Evolutionary conservation across 2,329 filamentous ascomycete genomes (phyloP), one percentile per base, ranked within the genome.

Genomic region (Trichoderma hamatum): DNA sequence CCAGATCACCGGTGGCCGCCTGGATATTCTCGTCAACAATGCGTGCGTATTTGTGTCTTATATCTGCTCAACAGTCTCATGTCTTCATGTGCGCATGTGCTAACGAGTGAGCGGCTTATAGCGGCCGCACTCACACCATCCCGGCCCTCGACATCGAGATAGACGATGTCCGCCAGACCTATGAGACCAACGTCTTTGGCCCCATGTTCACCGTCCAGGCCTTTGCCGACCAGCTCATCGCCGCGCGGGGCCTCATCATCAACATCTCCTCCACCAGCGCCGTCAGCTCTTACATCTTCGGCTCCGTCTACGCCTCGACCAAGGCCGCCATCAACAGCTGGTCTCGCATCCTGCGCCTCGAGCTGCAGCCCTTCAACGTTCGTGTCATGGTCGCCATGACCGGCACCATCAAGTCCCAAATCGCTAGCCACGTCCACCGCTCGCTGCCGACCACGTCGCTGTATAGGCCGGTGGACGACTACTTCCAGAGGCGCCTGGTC

Each of bases 21-120:
- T 89, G 5, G 86, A 89, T 71, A 82, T 88, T 56, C 84, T 89
- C 21, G 82, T 89, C 60, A 89, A 88, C 77, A 89, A 89, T 70
- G 86, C 86, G 84, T 87, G 71, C 49, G 66, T 16, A n/a, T n/a
- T 26, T 1, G n/a, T 24, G 3, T n/a, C 32, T 30, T 14, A 14
- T 24, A 34, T 19, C 26, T 36, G 4, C 13, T 21, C 21, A 11
- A 11, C n/a, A n/a, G n/a, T n/a, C 34, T n/a, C 5, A 5, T n/a
- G 7, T 5, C 13, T 51, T 21, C 3, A 34, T 5, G 2, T 19
- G 24, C 3, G n/a, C 21, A 2, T 26, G n/a, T 52, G 16, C 58
- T 56, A 28, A 67, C 49, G 30, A 30, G 1, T 1, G 30, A 52
- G 36, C 10, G 19, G 2, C 6, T 7, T 7, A 0, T 70, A 86